Percentiles rank a stretch among this genome's conserved stretches.
Evolutionary conservation across 2,329 filamentous ascomycete genomes (phyloP).

Genomic region (Ophiosphaerella narmari): DNA sequence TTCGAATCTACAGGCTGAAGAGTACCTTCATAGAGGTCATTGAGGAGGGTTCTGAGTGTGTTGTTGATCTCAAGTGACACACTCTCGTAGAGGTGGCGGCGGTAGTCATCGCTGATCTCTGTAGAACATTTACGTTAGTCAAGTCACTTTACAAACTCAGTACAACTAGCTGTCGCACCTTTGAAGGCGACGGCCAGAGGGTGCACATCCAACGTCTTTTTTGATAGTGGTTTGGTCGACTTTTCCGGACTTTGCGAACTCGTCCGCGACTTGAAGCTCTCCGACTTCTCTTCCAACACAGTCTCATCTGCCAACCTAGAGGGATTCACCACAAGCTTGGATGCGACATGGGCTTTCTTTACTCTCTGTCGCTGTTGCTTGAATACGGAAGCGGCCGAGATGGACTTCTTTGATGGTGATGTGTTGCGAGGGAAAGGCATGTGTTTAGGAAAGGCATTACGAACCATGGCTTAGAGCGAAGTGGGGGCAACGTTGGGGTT

Average conservation of each 20-base stretch:
- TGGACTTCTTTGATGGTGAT: conserved; percentile 8
- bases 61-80: conserved; percentile 25
- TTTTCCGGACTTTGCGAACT: conserved; percentile 15
- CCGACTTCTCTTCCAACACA: not conserved
- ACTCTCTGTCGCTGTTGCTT: conserved; percentile 18
- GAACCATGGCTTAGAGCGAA: not conserved
- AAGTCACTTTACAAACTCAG: not conserved
- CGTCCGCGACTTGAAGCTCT: conserved; percentile 5
- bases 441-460: not conserved
- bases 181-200: conserved; percentile 35
- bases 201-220: conserved; percentile 18
- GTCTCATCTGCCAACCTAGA: not conserved
- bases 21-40: conserved; percentile 14
- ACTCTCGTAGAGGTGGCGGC: conserved; percentile 26
- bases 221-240: not conserved
- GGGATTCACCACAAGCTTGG: not conserved
- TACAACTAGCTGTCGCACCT: conserved; percentile 14
- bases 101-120: conserved; percentile 37
- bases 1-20: conserved; percentile 16
- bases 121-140: conserved; percentile 9
- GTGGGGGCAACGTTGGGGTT: not conserved
- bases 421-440: conserved; percentile 1
- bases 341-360: conserved; percentile 3
- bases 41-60: conserved; percentile 18
- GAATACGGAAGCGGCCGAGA: conserved; percentile 35